Evolutionary conservation across 2,329 filamentous ascomycete species (phyloP).

Genomic region (Penicillium hesseltinei): DNA sequence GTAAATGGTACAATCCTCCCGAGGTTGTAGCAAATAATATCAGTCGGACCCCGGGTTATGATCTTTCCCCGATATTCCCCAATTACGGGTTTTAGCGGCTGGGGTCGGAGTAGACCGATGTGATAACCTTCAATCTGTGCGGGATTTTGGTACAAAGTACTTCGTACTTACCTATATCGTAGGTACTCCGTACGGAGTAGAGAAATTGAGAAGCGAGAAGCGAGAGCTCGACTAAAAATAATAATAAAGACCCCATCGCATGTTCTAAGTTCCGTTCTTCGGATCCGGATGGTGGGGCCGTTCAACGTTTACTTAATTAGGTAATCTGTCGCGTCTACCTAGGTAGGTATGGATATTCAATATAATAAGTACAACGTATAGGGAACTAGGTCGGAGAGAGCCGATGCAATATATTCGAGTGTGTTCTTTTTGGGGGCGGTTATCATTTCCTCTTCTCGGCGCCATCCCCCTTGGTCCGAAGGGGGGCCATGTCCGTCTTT

Average conservation of each 20-base stretch:
- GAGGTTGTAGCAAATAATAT: neutral
- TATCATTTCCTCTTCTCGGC: conserved; percentile 9
- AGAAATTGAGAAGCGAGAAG: neutral
- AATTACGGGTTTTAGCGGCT: neutral
- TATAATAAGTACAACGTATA: neutral
- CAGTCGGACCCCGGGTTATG: neutral
- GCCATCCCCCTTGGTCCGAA: conserved; percentile 1
- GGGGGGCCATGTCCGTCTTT: conserved; percentile 2
- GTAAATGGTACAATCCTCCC: neutral
- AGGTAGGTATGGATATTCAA: neutral
- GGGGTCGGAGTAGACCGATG: neutral
- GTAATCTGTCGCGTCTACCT: neutral
- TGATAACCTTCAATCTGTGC: neutral
- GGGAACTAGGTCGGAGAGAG: neutral
- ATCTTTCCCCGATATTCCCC: conserved; percentile 4
- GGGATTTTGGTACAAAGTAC: neutral
- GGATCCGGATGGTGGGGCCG: conserved; percentile 34
- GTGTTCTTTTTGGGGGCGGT: neutral
- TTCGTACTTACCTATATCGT: no score
- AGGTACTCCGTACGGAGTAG: no score
- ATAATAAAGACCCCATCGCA: neutral
- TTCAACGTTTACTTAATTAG: conserved; percentile 5
- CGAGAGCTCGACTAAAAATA: conserved; percentile 1
- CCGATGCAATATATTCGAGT: neutral
- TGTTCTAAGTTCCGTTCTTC: conserved; percentile 14